phyloP scores from a whole-genome alignment of 352 stramenopile genomes.

The Phytophthora lateralis region DNA sequence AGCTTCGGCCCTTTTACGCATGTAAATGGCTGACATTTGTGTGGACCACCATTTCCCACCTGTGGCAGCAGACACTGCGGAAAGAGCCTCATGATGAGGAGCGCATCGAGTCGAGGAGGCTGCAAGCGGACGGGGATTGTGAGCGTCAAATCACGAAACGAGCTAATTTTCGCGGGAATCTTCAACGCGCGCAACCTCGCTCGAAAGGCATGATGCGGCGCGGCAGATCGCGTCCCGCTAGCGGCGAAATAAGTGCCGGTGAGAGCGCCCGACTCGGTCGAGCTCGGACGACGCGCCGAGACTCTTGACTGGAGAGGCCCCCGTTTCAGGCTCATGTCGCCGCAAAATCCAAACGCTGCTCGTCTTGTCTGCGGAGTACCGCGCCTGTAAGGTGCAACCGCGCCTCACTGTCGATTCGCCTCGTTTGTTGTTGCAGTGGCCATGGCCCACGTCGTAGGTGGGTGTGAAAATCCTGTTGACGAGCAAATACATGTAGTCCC shows the following conservation, averaged over 20 bases:
- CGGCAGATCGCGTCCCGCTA: conserved; percentile 6
- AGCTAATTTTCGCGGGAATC: conserved; percentile 15
- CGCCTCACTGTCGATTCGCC: conserved; percentile 25
- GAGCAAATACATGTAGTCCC: conserved; percentile 1
- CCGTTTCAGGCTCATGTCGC: conserved; percentile 20
- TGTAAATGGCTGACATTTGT: no score
- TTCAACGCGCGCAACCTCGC: not conserved
- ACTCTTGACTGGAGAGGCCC: not conserved
- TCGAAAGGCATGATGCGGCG: not conserved
- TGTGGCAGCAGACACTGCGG: not conserved
- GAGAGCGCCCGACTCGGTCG: not conserved
- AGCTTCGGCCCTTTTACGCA: no score
- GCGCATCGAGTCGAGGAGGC: conserved; percentile 1
- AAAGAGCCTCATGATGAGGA: conserved; percentile 18
- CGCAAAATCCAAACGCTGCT: conserved; percentile 18
- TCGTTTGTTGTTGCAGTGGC: conserved; percentile 24
- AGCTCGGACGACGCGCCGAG: not conserved
- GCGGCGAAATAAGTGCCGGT: conserved; percentile 9
- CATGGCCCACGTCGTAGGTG: conserved; percentile 3
- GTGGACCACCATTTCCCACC: no score
- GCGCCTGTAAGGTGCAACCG: conserved; percentile 20
- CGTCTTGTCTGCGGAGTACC: conserved; percentile 25
- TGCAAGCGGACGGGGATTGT: conserved; percentile 15
- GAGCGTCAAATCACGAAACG: conserved; percentile 21
- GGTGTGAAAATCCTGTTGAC: conserved; percentile 24